A percentile compares a stretch with the other conserved stretches of the same genome.
Conservation (phyloP, 345 rosid genomes). For the Euphorbia pulcherrima region DNA sequence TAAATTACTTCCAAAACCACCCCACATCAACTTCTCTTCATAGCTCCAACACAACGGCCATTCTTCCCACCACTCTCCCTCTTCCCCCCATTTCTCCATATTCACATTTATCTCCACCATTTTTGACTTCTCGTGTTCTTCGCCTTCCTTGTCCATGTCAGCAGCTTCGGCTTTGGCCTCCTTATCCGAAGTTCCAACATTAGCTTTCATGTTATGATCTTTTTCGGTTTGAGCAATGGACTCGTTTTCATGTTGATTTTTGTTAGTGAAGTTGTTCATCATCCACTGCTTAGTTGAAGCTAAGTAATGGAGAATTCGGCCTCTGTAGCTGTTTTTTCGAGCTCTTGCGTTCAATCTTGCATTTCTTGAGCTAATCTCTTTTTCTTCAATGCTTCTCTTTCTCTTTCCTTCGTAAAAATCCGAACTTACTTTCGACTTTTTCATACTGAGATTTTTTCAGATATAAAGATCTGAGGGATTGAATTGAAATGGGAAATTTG, state of each 20-base stretch:
- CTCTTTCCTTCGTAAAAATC: slow-evolving; percentile 13
- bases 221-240: background rate
- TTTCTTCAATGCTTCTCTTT: slow-evolving; percentile 8
- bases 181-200: too few relatives aligned
- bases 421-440: slow-evolving; percentile 20
- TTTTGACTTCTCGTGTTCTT: background rate
- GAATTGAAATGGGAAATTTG: background rate
- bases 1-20: background rate
- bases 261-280: background rate
- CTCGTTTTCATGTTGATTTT: background rate
- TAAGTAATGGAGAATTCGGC: background rate
- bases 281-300: background rate
- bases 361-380: slow-evolving; percentile 6
- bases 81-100: slow-evolving; percentile 5
- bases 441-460: slow-evolving; percentile 9
- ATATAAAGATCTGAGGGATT: background rate
- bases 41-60: slow-evolving; percentile 13
- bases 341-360: slow-evolving; percentile 19
- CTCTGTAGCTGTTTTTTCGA: slow-evolving; percentile 5
- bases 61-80: slow-evolving; percentile 10
- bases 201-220: too few relatives aligned
- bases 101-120: background rate
- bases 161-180: too few relatives aligned
- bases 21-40: slow-evolving; percentile 14
- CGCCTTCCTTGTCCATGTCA: too few relatives aligned